Evolutionary conservation across 2,329 filamentous ascomycete genomes (phyloP), one percentile per base, ranked within the genome.

Genomic region (Didymella sp.): DNA sequence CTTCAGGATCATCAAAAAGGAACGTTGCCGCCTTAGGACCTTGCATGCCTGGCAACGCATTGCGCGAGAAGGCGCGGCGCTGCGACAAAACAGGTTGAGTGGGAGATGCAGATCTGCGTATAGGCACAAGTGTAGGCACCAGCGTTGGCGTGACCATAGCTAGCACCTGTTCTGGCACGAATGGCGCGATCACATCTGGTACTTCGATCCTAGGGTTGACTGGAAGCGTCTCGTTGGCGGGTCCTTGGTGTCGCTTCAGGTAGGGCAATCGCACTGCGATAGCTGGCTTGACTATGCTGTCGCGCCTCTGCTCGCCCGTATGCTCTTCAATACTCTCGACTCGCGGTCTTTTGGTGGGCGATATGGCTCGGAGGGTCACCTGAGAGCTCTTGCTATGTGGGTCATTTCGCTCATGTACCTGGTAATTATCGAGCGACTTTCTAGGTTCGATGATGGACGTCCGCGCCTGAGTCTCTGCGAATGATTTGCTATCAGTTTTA

Each of bases 1-100:
- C 63, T 40, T 69, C 67, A 1, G 64, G 62, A n/a, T 67, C 55
- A 6, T 69, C 67, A 9, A 66, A 46, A 11, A 63, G 51, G 33
- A 62, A 66, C 0, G 50, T 44, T 9, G 56, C 55, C 4, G 60
- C 64, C 46, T 69, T 68, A 1, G 59, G 62, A 11, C 60, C 64
- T 24, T 69, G 68, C 15, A 66, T 54, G 5, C 59, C 58, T 9
- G 63, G 45, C 13, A 58, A 48, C 8, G 37, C 24, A 21, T 38
- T 58, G 5, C 44, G 49, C 13, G 51, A 50, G 22, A 49, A 12
- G 30, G 51, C 48, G 30, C 51, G 46, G 9, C 58, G 62, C 33
- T 38, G 40, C 17, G 22, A 33, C 2, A 45, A 30, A 3, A 15
- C n/a, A 22, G 37, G 12, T 13, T 35, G 5, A 12, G 15, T 21